These are phyloP conservation scores for Cadophora sp. DNA, from an alignment of 2,329 filamentous ascomycete genomes.

Conservation along the genomic window DNA sequence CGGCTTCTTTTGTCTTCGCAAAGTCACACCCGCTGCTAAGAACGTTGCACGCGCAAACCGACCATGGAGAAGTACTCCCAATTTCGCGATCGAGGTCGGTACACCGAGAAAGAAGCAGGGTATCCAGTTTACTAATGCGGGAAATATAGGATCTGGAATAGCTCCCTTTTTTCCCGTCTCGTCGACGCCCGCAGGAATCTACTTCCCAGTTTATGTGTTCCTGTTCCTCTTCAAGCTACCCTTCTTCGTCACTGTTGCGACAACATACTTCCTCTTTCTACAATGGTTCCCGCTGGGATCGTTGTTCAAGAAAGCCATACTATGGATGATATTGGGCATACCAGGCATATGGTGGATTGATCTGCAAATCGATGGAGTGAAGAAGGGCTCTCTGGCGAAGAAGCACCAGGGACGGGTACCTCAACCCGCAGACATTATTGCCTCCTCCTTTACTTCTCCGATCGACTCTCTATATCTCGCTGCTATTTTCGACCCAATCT, in stretches of 20 bases:
- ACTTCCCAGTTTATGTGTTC: constrained; percentile 69
- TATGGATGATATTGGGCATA: constrained; percentile 88
- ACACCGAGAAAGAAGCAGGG: constrained; percentile 14
- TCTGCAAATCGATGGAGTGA: constrained; percentile 96
- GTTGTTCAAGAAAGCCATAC: constrained; percentile 76
- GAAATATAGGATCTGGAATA: constrained; percentile 81
- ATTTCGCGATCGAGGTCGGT: constrained; percentile 74
- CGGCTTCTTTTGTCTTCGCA: neutral
- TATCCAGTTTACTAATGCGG: constrained; percentile 36
- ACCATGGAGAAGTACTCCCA: constrained; percentile 79
- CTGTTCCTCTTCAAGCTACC: constrained; percentile 85
- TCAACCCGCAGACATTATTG: constrained; percentile 80
- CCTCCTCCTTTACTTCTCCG: constrained; percentile 89
- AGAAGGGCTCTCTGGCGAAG: constrained; percentile 83
- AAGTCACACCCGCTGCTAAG: constrained; percentile 3
- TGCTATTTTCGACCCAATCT: constrained; percentile 94
- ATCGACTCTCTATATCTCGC: constrained; percentile 94
- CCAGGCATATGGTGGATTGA: constrained; percentile 99
- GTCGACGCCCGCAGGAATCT: constrained; percentile 66
- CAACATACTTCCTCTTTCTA: constrained; percentile 79
- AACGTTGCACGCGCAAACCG: constrained; percentile 18
- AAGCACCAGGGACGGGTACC: constrained; percentile 79
- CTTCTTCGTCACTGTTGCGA: constrained; percentile 71
- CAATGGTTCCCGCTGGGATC: constrained; percentile 80
- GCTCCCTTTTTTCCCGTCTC: constrained; percentile 90